A percentile compares a stretch with the other conserved stretches of the same genome.
phyloP scores from a whole-genome alignment of 805 yeast species.

The Ogataea henricii region DNA sequence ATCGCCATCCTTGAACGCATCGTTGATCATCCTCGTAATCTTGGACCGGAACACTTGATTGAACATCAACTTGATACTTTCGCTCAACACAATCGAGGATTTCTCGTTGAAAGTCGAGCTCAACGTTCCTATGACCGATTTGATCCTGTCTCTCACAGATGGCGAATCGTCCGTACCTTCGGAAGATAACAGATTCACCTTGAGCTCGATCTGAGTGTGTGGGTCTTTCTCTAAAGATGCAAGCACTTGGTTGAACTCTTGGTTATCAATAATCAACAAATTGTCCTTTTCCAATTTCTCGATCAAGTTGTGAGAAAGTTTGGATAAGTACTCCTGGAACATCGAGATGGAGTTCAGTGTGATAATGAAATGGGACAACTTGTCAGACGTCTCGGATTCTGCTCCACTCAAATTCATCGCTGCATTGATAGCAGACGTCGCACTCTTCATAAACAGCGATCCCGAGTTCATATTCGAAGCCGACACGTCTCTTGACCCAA shows the following conservation, averaged over 20 bases:
- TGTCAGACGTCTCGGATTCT: constrained; percentile 47
- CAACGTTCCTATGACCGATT: constrained; percentile 22
- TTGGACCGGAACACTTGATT: constrained; percentile 39
- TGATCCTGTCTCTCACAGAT: constrained; percentile 29
- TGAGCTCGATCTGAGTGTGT: constrained; percentile 20
- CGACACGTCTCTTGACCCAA: constrained; percentile 23
- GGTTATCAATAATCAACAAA: constrained; percentile 36
- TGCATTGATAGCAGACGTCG: constrained; percentile 38
- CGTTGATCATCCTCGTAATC: constrained; percentile 37
- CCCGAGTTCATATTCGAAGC: constrained; percentile 27
- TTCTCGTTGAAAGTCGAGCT: constrained; percentile 26
- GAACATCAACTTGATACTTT: constrained; percentile 45
- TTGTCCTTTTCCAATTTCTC: constrained; percentile 29
- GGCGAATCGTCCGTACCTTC: constrained; percentile 21
- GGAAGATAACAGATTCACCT: constrained; percentile 19
- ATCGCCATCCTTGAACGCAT: constrained; percentile 41
- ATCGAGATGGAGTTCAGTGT: constrained; percentile 73
- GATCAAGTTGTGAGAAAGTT: constrained; percentile 48
- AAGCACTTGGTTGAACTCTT: constrained; percentile 27
- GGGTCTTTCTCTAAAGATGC: constrained; percentile 26
- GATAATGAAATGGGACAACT: constrained; percentile 61
- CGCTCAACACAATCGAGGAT: constrained; percentile 42
- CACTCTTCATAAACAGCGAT: constrained; percentile 44
- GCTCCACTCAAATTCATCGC: constrained; percentile 38
- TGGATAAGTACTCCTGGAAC: constrained; percentile 58